Evolutionary conservation across 345 rosid genomes (phyloP).

Genomic region (Firmiana major): DNA sequence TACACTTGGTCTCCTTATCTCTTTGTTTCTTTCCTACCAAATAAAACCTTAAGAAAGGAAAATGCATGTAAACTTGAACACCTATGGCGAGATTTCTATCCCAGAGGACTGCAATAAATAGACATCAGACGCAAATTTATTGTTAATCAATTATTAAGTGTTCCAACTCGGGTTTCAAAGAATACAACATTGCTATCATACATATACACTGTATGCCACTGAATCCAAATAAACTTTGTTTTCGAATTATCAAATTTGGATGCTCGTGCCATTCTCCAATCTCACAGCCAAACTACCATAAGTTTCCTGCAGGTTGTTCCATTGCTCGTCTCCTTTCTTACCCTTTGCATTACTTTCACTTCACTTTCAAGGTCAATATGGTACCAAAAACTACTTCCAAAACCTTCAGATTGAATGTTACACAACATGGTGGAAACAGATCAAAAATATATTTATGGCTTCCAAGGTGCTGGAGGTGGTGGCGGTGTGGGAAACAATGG

Average conservation of each 20-base stretch:
- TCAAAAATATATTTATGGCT: conserved; percentile 43
- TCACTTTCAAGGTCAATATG: background rate
- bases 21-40: no score
- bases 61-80: background rate
- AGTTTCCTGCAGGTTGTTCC: conserved; percentile 1
- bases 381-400: background rate
- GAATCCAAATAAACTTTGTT: conserved; percentile 23
- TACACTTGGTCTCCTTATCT: no score
- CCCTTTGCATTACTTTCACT: background rate
- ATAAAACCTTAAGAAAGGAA: no score
- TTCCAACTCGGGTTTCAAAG: conserved; percentile 30
- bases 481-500: conserved; percentile 96
- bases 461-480: conserved; percentile 99
- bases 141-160: conserved; percentile 16
- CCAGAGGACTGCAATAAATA: background rate
- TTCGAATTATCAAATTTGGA: conserved; percentile 17
- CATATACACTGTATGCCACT: conserved; percentile 30
- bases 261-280: conserved; percentile 10
- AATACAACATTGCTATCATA: conserved; percentile 32
- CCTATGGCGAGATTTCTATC: background rate
- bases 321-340: background rate
- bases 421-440: conserved; percentile 8
- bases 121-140: conserved; percentile 17
- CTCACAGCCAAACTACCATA: background rate
- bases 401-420: conserved; percentile 27